Conservation (phyloP, 2,329 filamentous ascomycete genomes). For the Talaromyces sp. region DNA sequence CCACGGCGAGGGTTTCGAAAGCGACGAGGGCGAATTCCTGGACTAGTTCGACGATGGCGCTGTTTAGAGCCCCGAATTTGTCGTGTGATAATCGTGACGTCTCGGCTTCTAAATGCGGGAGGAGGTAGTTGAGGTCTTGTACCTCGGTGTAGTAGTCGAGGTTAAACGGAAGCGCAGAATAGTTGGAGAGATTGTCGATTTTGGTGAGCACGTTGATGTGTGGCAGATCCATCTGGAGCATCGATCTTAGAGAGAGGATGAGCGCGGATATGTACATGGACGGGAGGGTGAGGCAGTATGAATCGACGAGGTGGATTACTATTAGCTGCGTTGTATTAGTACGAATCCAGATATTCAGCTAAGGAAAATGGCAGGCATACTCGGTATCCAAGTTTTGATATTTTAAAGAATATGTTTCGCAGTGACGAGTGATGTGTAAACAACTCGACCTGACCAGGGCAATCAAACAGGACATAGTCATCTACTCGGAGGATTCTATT, state of each 20-base stretch:
- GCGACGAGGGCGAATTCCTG: slow-evolving; percentile 84
- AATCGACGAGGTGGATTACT: slow-evolving; percentile 88
- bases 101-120: slow-evolving; percentile 75
- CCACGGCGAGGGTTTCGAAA: slow-evolving; percentile 90
- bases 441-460: slow-evolving; percentile 92
- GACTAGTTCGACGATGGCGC: slow-evolving; percentile 78
- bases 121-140: slow-evolving; percentile 79
- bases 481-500: slow-evolving; percentile 42
- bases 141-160: slow-evolving; percentile 97
- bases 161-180: slow-evolving; percentile 85
- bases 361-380: slow-evolving; percentile 49
- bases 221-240: slow-evolving; percentile 97
- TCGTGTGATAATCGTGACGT: slow-evolving; percentile 61
- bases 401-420: slow-evolving; percentile 81
- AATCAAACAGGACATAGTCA: slow-evolving; percentile 93
- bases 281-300: slow-evolving; percentile 85
- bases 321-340: slow-evolving; percentile 62
- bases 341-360: background rate
- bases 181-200: slow-evolving; percentile 86
- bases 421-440: slow-evolving; percentile 93
- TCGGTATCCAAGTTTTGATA: slow-evolving; percentile 88
- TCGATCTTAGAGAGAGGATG: slow-evolving; percentile 85
- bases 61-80: slow-evolving; percentile 80
- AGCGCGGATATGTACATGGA: slow-evolving; percentile 94
- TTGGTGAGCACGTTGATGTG: slow-evolving; percentile 96